Percentiles rank a stretch among this genome's conserved stretches.
These are phyloP conservation scores for Potentilla sterilis DNA, from an alignment of 306 rosid genomes.

Conservation along the genomic window DNA sequence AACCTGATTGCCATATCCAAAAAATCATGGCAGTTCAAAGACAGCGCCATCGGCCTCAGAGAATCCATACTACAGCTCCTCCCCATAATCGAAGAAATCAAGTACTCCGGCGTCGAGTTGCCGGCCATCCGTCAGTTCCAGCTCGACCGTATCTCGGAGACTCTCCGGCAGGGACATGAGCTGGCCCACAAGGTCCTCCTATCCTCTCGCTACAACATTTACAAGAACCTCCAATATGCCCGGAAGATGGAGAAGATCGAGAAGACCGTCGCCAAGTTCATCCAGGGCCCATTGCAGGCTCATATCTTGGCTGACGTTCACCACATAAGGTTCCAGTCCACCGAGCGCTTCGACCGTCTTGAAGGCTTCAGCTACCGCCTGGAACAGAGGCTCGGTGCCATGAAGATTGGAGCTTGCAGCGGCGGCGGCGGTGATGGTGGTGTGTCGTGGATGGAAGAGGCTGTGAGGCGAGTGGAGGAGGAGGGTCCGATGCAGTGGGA, in stretches of 20 bases:
- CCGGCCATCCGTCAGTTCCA: conserved; percentile 51
- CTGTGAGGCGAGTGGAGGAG: conserved; percentile 52
- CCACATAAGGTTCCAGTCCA: conserved; percentile 45
- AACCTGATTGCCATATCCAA: conserved; percentile 40
- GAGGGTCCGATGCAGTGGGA: conserved; percentile 41
- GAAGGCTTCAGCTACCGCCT: conserved; percentile 35
- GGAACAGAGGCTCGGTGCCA: conserved; percentile 54
- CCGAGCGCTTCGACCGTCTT: conserved; percentile 60
- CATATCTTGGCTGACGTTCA: conserved; percentile 79
- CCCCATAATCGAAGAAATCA: conserved; percentile 69
- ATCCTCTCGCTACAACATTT: conserved; percentile 69
- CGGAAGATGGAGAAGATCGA: conserved; percentile 78
- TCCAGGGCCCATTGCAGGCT: conserved; percentile 59
- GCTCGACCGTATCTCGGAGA: conserved; percentile 61
- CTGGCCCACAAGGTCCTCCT: conserved; percentile 54
- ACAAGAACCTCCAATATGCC: conserved; percentile 61
- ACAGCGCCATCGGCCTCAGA: conserved; percentile 57
- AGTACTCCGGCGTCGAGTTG: conserved; percentile 77
- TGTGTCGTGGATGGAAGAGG: conserved; percentile 61
- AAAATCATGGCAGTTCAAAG: conserved; percentile 52
- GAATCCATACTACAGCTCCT: conserved; percentile 29
- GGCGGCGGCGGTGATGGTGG: conserved; percentile 38
- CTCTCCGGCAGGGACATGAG: conserved; percentile 54
- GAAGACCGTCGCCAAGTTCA: conserved; percentile 47
- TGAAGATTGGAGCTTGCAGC: conserved; percentile 49